Percentiles rank a stretch among this genome's conserved stretches.
phyloP scores from a whole-genome alignment of 352 stramenopile species.

The Pythium chondricola region DNA sequence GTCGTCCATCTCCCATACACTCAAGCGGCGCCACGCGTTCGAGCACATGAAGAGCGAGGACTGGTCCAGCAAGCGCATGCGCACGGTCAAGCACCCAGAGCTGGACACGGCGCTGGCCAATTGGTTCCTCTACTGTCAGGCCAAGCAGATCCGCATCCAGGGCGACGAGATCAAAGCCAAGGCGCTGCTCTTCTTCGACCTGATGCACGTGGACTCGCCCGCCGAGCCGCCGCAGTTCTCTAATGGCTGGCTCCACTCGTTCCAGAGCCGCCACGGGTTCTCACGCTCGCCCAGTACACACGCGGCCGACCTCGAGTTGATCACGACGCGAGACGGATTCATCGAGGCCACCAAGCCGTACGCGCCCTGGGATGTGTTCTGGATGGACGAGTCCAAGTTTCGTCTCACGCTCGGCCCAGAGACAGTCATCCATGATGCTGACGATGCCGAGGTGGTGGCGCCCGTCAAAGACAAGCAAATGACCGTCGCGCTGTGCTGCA shows the following conservation, averaged over 20 bases:
- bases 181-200: constrained; percentile 56
- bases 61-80: constrained; percentile 68
- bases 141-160: constrained; percentile 44
- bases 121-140: constrained; percentile 74
- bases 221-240: constrained; percentile 63
- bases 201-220: constrained; percentile 39
- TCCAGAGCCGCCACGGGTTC: constrained; percentile 70
- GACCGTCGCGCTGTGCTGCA: constrained; percentile 58
- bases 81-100: constrained; percentile 68
- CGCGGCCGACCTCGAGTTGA: constrained; percentile 27
- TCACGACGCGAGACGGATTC: constrained; percentile 39
- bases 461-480: constrained; percentile 24
- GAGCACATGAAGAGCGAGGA: constrained; percentile 73
- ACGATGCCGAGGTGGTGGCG: neutral
- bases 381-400: constrained; percentile 66
- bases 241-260: constrained; percentile 85
- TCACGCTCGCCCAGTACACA: constrained; percentile 27
- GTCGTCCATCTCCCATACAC: constrained; percentile 77
- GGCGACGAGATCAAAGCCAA: constrained; percentile 75
- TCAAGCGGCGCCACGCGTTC: constrained; percentile 64
- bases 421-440: neutral
- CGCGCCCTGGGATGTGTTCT: constrained; percentile 59
- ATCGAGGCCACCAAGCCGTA: constrained; percentile 37
- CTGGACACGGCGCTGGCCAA: constrained; percentile 76
- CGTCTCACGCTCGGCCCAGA: constrained; percentile 26